Evolutionary conservation across 208 protist genomes (phyloP), one percentile per base, ranked within the genome.

Genomic region (Phytomonas serpens): DNA sequence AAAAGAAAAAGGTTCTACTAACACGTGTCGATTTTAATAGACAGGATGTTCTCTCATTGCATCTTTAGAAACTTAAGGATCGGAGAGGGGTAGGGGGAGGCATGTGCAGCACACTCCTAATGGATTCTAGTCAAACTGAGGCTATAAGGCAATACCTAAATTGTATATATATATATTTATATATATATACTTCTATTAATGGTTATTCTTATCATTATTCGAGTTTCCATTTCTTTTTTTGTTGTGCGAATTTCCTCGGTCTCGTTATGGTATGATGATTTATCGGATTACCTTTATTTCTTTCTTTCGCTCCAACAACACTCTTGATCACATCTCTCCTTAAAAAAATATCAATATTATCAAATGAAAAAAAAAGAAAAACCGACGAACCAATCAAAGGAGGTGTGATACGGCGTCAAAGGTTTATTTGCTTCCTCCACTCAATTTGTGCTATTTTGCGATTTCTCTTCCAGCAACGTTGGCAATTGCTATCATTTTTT

Each of bases 1-100:
- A 95, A 74, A 93, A 93, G 79, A 71, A 82, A 47, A 62, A 72
- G 13, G 81, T 92, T 23, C 62, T 95, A 71, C 72, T 83, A 5
- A 82, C 72, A 19, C 85, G 90, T 52, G 76, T 85, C 14, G 90
- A 93, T 37, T 93, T 95, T 67, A 76, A 74, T 0, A 77, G 72
- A 64, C 82, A 88, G 61, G 84, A 89, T 2, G 85, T 95, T 66
- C 78, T 74, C 70, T 52, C 76, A 33, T 72, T 95, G 23, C 65
- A 71, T 16, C 66, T 94, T 61, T 91, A 67, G 73, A 5, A 37
- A 30, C 32, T 68, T 11, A 23, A 30, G 62, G 33, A 31, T 36
- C 13, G 27, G 10, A 66, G 13, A 61, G 16, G 16, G 31, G 61
- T 29, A 14, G 23, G 40, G 16, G 14, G 40, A 16, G 14, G 16